Conservation (phyloP, 2,329 filamentous ascomycete genomes). For the Diaporthe humulicola region DNA sequence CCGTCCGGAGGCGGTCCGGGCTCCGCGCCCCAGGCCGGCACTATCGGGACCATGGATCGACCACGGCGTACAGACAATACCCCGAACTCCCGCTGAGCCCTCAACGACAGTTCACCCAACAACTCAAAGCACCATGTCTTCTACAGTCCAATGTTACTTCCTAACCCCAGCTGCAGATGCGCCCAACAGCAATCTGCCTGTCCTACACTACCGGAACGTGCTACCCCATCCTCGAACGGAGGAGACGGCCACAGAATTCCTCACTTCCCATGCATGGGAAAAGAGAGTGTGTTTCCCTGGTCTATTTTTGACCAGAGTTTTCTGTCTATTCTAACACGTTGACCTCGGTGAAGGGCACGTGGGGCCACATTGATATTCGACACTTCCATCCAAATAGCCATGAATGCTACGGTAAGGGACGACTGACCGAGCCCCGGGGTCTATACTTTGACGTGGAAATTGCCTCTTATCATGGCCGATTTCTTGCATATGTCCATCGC, state of each 20-base stretch:
- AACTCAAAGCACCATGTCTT: background rate
- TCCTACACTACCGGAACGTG: background rate
- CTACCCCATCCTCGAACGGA: background rate
- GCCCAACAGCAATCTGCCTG: background rate
- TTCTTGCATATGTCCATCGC: background rate
- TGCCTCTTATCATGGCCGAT: background rate
- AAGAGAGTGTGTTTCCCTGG: background rate
- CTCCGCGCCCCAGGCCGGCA: background rate
- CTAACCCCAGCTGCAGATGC: background rate
- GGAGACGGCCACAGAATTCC: background rate
- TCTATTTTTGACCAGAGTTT: too few species aligned
- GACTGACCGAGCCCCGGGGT: too few species aligned
- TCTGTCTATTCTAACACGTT: background rate
- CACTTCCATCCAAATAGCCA: constrained; percentile 30
- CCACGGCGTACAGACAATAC: background rate
- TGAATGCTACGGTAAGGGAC: constrained; percentile 20
- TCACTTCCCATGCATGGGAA: background rate
- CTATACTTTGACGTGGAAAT: background rate
- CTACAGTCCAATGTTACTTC: background rate
- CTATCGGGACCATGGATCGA: background rate
- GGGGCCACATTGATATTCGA: constrained; percentile 26
- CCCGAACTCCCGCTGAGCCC: too few species aligned
- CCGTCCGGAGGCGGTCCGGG: background rate
- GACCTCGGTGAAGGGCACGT: constrained; percentile 51
- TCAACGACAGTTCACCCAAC: background rate